These are phyloP conservation scores for Penicillium sp. DNA, from an alignment of 2,329 filamentous ascomycete genomes.

Conservation along the genomic window DNA sequence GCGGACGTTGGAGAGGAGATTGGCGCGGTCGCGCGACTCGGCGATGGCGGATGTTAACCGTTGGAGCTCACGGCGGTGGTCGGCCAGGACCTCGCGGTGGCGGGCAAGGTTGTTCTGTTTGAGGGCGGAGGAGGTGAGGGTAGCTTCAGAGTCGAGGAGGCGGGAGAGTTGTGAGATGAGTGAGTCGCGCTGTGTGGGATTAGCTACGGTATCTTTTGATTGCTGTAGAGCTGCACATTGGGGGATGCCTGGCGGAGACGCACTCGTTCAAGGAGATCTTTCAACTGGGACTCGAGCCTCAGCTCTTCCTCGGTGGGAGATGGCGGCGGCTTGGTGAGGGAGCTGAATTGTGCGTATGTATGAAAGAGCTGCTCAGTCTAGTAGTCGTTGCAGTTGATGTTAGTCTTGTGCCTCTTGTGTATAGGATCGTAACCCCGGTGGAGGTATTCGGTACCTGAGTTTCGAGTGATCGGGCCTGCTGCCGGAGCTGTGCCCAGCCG, in stretches of 20 bases:
- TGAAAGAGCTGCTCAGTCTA: slow-evolving; percentile 76
- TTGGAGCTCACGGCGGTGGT: slow-evolving; percentile 80
- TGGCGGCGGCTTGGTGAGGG: slow-evolving; percentile 74
- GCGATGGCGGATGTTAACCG: slow-evolving; percentile 74
- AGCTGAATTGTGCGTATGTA: slow-evolving; percentile 87
- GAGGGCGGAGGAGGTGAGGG: slow-evolving; percentile 84
- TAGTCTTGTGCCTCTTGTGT: slow-evolving; percentile 18
- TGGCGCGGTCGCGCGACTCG: slow-evolving; percentile 81
- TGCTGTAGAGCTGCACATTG: not conserved
- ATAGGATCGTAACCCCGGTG: slow-evolving; percentile 10
- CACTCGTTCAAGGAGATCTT: slow-evolving; percentile 71
- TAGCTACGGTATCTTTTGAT: slow-evolving; percentile 4
- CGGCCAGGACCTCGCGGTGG: slow-evolving; percentile 83
- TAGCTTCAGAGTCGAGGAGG: slow-evolving; percentile 88
- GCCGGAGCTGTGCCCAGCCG: slow-evolving; percentile 91
- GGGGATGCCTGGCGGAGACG: slow-evolving; percentile 7
- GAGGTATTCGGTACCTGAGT: slow-evolving; percentile 68
- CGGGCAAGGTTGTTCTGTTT: slow-evolving; percentile 95
- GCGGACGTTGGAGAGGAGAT: slow-evolving; percentile 86
- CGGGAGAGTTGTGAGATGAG: slow-evolving; percentile 81
- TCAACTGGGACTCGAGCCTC: slow-evolving; percentile 76
- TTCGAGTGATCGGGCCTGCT: slow-evolving; percentile 86
- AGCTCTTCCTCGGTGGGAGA: slow-evolving; percentile 86
- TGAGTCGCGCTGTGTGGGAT: slow-evolving; percentile 68
- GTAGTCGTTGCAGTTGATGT: slow-evolving; percentile 16